phyloP scores from a whole-genome alignment of 805 yeast species.

The Ogataea minuta region DNA sequence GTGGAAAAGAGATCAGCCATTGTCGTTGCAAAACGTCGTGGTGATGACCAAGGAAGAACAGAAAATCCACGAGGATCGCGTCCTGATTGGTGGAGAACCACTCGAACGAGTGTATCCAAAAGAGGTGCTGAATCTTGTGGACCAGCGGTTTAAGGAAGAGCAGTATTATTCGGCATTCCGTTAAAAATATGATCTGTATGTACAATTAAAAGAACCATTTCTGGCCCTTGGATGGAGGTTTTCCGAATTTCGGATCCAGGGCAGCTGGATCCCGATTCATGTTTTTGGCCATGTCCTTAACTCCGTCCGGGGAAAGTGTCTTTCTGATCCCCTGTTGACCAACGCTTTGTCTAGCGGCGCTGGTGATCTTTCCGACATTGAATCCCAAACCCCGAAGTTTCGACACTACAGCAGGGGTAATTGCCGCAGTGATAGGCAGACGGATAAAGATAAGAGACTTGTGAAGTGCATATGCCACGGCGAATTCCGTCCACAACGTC shows the following conservation, averaged over 20 bases:
- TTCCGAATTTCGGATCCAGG: constrained; percentile 48
- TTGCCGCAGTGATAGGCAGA: constrained; percentile 86
- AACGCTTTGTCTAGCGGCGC: constrained; percentile 31
- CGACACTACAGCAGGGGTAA: constrained; percentile 77
- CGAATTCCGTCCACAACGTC: constrained; percentile 75
- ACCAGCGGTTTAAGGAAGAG: constrained; percentile 72
- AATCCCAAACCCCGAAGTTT: constrained; percentile 74
- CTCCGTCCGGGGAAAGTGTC: constrained; percentile 26
- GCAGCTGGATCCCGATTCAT: constrained; percentile 38
- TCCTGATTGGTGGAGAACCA: constrained; percentile 65
- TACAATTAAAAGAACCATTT: constrained; percentile 55
- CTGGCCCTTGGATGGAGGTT: constrained; percentile 47
- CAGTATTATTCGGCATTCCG: constrained; percentile 61
- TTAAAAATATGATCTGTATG: constrained; percentile 17
- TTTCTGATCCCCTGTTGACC: constrained; percentile 28
- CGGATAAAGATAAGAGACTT: constrained; percentile 81
- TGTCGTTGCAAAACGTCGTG: constrained; percentile 76
- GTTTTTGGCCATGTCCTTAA: constrained; percentile 23
- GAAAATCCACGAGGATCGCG: constrained; percentile 69
- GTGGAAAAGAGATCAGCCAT: constrained; percentile 74
- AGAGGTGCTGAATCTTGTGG: constrained; percentile 56
- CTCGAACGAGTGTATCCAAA: constrained; percentile 61
- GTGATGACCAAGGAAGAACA: constrained; percentile 89
- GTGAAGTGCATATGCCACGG: constrained; percentile 90
- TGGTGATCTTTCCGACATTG: constrained; percentile 57